Base-by-base conservation (phyloP, 129 eudicot species). In the Solidago caesia region DNA sequence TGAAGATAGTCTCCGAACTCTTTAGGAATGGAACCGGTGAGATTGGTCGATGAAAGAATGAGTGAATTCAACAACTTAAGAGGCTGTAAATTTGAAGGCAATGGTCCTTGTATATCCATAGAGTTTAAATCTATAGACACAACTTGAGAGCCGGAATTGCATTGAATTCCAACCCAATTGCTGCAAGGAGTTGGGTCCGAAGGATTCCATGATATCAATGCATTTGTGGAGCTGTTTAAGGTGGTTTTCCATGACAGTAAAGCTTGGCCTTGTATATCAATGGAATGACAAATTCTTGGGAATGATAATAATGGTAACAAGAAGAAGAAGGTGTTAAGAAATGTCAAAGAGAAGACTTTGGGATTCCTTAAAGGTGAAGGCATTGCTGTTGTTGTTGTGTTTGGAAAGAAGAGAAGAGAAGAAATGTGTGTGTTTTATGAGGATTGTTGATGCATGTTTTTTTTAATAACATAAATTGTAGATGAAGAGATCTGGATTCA, bases 361-460 rank as follows among this genome's bases (percentile, higher is more conserved):
- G 84, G 89, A 42, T 86, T 79, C 42, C 81, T 82, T 81, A 59
- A 74, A 67, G 81, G 76, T 61, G 90, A 80, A 93, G 90, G 89
- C 97, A 90, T 88, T 80, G 89, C 72, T 77, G 48, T 48, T 87
- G 96, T 88, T 88, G 75, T 45, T 5, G 39, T 33, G 39, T 33
- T 33, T 33, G 39, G 39, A 33, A 33, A 56, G 61, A 2, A 56
- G 68, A 69, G 69, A 56, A 61, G 14, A 67, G 47, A 43, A 57
- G 68, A 73, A 75, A 74, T 56, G 63, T 74, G 88, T 75, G 65
- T 75, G 64, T 71, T 77, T 85, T 81, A 73, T 80, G 78, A 92
- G 95, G 92, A 90, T 89, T 86, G 98, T 80, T 78, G 89, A 84
- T 13, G 83, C 96, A 85, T 82, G 90, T 93, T 90, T 88, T 85